Evolutionary conservation across 1,284 basidiomycete genomes (phyloP).

Genomic region (Ceratobasidium papillatum): DNA sequence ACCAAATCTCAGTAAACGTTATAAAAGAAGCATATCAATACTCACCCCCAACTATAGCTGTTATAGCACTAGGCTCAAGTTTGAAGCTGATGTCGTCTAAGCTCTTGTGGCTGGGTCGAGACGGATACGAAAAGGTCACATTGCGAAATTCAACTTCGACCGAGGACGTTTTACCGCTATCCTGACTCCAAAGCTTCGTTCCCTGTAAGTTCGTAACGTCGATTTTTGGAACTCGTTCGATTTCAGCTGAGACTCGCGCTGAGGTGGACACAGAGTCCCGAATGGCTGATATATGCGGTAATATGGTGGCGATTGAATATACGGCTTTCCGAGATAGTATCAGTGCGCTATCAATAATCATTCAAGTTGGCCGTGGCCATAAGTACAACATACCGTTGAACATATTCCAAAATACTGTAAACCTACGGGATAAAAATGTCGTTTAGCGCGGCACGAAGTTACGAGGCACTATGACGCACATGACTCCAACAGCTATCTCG

Average conservation of each 20-base stretch:
- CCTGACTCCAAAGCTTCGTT: slow-evolving; percentile 42
- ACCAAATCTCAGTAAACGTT: background rate
- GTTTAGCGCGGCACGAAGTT: background rate
- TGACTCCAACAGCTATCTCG: slow-evolving; percentile 21
- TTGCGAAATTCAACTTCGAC: slow-evolving; percentile 53
- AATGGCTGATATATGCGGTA: slow-evolving; percentile 50
- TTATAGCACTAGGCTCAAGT: slow-evolving; percentile 52
- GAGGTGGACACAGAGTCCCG: slow-evolving; percentile 24
- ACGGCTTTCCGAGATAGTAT: slow-evolving; percentile 8
- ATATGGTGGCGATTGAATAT: slow-evolving; percentile 47
- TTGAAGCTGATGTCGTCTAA: slow-evolving; percentile 52
- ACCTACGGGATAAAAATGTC: slow-evolving; percentile 19
- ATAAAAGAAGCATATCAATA: background rate
- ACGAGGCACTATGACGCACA: background rate
- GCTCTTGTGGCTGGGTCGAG: slow-evolving; percentile 52
- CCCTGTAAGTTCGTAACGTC: slow-evolving; percentile 49
- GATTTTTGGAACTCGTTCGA: slow-evolving; percentile 51
- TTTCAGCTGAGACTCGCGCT: slow-evolving; percentile 48
- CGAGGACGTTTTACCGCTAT: slow-evolving; percentile 22
- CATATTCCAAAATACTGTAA: slow-evolving; percentile 43
- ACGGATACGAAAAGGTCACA: slow-evolving; percentile 56
- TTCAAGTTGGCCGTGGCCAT: too few species aligned
- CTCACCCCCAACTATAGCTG: slow-evolving; percentile 55
- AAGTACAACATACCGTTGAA: slow-evolving; percentile 22
- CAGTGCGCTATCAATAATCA: background rate